Base-by-base conservation (phyloP, 495 filamentous ascomycete species). In the Penicillium angulare region DNA sequence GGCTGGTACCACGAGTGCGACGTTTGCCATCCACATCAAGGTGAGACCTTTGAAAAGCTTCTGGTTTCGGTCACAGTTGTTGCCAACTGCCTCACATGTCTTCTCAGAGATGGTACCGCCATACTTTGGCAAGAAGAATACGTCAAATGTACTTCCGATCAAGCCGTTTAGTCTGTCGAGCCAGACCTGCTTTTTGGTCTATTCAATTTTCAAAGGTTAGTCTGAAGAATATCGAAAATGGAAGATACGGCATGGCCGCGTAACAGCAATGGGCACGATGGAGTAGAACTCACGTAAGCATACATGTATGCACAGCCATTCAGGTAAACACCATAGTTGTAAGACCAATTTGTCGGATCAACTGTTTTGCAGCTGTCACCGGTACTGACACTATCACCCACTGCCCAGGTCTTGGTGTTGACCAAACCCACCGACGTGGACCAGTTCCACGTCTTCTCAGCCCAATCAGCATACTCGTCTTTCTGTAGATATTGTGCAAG, bases 31-130 rank as follows among this genome's bases (percentile, higher is more conserved):
- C 87, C 89, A 93, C 2, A 86, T 79, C 3, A 86, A 75, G 3
- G 90, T 75, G 50, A 89, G 87, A 2, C 86, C 88, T 63, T 93
- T 93, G 80, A 95, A 95, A n/a, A 83, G 81, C 40, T 84, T 84
- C 61, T 90, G 86, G 65, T 93, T 88, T 36, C 80, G 60, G 60
- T 86, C 75, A 68, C 87, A 91, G 32, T 69, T 77, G 32, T 67
- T 71, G 8, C 64, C 57, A 0, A 69, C n/a, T n/a, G n/a, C 61
- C 59, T 92, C 88, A 71, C 87, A 91, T 32, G 79, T 73, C 18
- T 81, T 77, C 64, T 90, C 88, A 55, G 86, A 50, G 8, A 63
- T 74, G 59, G 86, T 69, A 49, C 75, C 68, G 7, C 47, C 56
- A 7, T 72, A 75, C 63, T 64, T 68, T 71, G 56, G 86, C 86